Percentiles rank a stretch among this genome's conserved stretches.
Evolutionary conservation across 306 rosid species (phyloP).

Genomic region (Quercus alba): DNA sequence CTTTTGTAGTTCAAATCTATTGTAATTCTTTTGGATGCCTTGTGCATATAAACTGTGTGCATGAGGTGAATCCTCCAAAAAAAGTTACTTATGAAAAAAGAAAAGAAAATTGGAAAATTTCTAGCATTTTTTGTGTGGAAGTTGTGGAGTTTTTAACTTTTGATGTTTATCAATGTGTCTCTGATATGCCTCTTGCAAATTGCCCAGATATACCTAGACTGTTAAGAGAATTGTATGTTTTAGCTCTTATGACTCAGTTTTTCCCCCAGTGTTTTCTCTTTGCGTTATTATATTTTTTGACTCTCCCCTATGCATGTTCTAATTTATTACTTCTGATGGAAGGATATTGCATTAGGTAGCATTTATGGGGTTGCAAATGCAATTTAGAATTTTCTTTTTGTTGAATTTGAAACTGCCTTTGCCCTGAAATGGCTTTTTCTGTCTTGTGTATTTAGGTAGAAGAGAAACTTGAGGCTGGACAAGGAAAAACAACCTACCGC

Average conservation of each 20-base stretch:
- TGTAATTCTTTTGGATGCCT: too few species aligned
- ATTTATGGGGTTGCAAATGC: background rate
- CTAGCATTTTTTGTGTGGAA: too few species aligned
- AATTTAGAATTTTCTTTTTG: background rate
- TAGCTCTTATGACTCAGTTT: background rate
- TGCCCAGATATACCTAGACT: background rate
- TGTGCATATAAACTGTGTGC: too few species aligned
- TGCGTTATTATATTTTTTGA: background rate
- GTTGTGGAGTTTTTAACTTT: background rate
- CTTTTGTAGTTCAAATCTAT: too few species aligned
- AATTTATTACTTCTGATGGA: background rate
- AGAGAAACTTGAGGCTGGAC: slow-evolving; percentile 97
- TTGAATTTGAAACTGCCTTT: slow-evolving; percentile 13
- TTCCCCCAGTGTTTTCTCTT: background rate
- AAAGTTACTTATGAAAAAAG: too few species aligned
- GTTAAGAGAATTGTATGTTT: background rate
- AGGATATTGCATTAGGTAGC: background rate
- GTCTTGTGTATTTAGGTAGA: slow-evolving; percentile 56
- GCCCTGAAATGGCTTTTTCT: slow-evolving; percentile 22
- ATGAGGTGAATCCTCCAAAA: too few species aligned
- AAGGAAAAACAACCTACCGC: slow-evolving; percentile 73
- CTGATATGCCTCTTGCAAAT: background rate
- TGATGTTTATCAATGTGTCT: background rate
- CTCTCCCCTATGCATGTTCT: background rate
- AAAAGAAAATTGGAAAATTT: too few species aligned